Evolutionary conservation across 306 rosid species (phyloP), one percentile per base, ranked within the genome.

Genomic region (Pterocarpus santalinus): DNA sequence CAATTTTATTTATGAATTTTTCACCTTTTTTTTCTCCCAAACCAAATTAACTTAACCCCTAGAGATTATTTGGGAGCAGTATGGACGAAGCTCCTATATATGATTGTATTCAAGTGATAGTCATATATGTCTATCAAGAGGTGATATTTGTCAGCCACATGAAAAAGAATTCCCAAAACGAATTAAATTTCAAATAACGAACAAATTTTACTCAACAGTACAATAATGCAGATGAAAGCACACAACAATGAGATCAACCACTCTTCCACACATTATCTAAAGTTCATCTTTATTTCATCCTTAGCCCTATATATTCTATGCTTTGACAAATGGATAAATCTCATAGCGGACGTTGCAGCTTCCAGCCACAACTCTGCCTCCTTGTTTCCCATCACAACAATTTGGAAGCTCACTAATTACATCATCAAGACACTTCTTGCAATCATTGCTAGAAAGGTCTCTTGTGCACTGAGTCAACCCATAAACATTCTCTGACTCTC

Each of bases 311-410:
- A 72, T 5, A 51, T 22, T 61, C 56, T 84, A 82, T 13, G 11
- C 70, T 17, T 63, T 72, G 69, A 80, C 65, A 76, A 84, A 89
- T 7, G 82, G 83, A 39, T 85, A 89, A 61, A 83, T 58, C 81
- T 89, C 93, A 79, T 87, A 89, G 61, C 84, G 44, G 32, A 87
- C 4, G 55, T 74, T 81, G 68, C 93, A 87, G 47, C 91, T 87
- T 80, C 88, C 90, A 5, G 84, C 84, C 6, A 83, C 83, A 58
- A 90, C 86, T 55, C 91, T 84, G 9, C 89, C 93, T 22, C 90
- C 93, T 73, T 79, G 47, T 72, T 83, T 79, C 11, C 88, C 85
- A 75, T 75, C 79, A 76, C 91, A 90, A 46, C 89, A 87, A 63
- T 4, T 79, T 17, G 88, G 88, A 34, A 87, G 73, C 30, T 72